A percentile compares a stretch with the other conserved stretches of the same genome.
These are phyloP conservation scores for Aaosphaeria pasadenensis DNA, from an alignment of 2,329 filamentous ascomycete species.

Conservation along the genomic window DNA sequence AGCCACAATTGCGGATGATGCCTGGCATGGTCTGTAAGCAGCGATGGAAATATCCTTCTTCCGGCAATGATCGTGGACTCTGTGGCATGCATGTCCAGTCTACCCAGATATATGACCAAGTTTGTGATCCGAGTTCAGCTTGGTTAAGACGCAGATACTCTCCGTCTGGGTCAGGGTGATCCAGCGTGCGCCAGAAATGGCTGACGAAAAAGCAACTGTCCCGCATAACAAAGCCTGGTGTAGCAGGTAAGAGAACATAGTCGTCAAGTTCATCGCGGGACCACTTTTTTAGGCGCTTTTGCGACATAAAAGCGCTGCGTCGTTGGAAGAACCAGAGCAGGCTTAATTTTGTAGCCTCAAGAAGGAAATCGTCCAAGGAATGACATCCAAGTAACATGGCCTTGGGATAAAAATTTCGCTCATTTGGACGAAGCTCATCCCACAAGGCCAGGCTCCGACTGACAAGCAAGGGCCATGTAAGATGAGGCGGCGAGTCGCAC, in stretches of 20 bases:
- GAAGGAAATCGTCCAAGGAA: constrained; percentile 6
- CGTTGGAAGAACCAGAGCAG: constrained; percentile 14
- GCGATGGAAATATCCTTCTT: constrained; percentile 17
- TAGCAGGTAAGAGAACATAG: constrained; percentile 18
- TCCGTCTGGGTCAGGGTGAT: constrained; percentile 22
- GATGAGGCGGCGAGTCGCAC: neutral
- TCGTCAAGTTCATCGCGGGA: constrained; percentile 12
- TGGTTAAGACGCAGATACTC: constrained; percentile 14
- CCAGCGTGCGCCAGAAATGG: constrained; percentile 19
- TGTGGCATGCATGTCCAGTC: constrained; percentile 26
- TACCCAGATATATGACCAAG: constrained; percentile 24
- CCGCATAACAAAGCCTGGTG: constrained; percentile 12
- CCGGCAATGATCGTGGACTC: constrained; percentile 10
- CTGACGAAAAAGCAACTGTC: constrained; percentile 21
- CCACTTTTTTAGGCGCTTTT: constrained; percentile 9
- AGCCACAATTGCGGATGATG: constrained; percentile 22
- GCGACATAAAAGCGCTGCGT: constrained; percentile 9
- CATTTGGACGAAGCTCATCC: constrained; percentile 4
- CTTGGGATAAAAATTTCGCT: constrained; percentile 1
- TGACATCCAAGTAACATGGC: constrained; percentile 1
- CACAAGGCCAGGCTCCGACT: constrained; percentile 9
- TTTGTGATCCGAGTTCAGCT: constrained; percentile 10
- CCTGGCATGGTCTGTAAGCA: constrained; percentile 15
- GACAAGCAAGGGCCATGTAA: constrained; percentile 9
- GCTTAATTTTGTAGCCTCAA: neutral